Base-by-base conservation (phyloP, 2,329 filamentous ascomycete genomes). In the Onygenales sp. region DNA sequence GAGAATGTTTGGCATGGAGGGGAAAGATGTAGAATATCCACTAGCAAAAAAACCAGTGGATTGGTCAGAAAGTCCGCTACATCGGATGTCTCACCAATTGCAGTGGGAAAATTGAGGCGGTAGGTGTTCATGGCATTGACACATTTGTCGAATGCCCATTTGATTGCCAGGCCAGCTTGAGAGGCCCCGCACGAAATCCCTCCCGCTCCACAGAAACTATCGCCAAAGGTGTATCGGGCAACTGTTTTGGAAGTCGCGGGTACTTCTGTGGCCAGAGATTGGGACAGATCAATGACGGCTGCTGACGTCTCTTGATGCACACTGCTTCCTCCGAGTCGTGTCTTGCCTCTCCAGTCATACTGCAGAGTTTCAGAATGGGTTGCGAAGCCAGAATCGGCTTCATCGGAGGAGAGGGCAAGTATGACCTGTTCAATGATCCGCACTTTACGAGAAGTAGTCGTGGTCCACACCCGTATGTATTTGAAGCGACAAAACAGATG, bases 1-100 rank as follows among this genome's bases (percentile, higher is more conserved):
- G 87, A 91, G 65, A 84, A 91, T 2, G 78, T 81, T 59, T 92
- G 87, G 53, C 89, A 94, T 0, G 88, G 88, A 0, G 87, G 87
- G 0, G 85, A 89, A 0, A 90, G 68, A 58, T 94, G 88, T 0
- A 88, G 69, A 1, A 92, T 71, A 59, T 93, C 87, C 0, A 85
- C 79, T 3, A 72, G 71, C 7, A 75, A 57, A 2, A 67, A 63
- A 0, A 68, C 58, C 0, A 56, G 27, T 2, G 59, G 42, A 7
- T 65, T 66, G 0, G 65, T 67, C 4, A 74, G 54, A 31, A 74
- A 70, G 5, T 75, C 60, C 45, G 78, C 76, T 0, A 86, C 70
- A 0, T 73, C 65, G 0, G 67, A 63, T 0, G 74, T 68, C 0
- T 73, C 64, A 5, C 63, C 62, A 2, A 62, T 51, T 0, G 62